phyloP scores from a whole-genome alignment of 371 early-diverging fungal genomes.

The Mortierella sp. region DNA sequence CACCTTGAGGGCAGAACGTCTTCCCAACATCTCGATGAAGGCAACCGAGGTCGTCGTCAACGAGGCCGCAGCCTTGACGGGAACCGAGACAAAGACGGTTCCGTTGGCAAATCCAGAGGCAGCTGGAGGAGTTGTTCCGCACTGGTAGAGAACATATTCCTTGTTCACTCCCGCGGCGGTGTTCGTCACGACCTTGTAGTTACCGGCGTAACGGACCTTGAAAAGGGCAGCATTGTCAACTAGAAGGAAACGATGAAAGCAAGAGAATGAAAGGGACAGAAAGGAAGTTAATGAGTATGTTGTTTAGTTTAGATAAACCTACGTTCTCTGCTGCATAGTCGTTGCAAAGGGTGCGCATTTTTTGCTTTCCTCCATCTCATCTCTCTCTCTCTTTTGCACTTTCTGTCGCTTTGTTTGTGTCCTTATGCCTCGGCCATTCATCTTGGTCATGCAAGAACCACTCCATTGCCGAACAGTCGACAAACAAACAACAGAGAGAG shows the following conservation, averaged over 20 bases:
- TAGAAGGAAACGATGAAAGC: no score
- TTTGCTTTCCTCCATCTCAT: background rate
- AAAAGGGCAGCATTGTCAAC: slow-evolving; percentile 69
- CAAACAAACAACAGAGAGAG: background rate
- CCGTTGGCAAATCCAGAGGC: slow-evolving; percentile 60
- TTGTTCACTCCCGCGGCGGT: slow-evolving; percentile 18
- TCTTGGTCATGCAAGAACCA: background rate
- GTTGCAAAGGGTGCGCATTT: background rate
- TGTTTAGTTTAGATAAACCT: background rate
- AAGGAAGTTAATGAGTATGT: background rate
- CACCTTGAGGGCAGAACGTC: slow-evolving; percentile 64
- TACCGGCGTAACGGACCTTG: slow-evolving; percentile 72
- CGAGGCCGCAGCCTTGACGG: slow-evolving; percentile 70
- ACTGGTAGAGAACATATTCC: slow-evolving; percentile 70
- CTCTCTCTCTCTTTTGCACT: background rate
- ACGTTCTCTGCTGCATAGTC: no score
- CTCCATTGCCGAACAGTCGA: background rate
- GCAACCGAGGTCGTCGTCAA: slow-evolving; percentile 75
- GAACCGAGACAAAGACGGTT: slow-evolving; percentile 68
- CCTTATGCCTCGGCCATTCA: background rate
- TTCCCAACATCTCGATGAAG: slow-evolving; percentile 80
- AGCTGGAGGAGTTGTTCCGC: slow-evolving; percentile 72
- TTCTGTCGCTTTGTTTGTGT: no score
- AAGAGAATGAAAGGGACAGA: background rate
- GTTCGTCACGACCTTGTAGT: slow-evolving; percentile 53